Evolutionary conservation across 129 eudicot genomes (phyloP).

Genomic region (Helichrysum umbraculigerum): DNA sequence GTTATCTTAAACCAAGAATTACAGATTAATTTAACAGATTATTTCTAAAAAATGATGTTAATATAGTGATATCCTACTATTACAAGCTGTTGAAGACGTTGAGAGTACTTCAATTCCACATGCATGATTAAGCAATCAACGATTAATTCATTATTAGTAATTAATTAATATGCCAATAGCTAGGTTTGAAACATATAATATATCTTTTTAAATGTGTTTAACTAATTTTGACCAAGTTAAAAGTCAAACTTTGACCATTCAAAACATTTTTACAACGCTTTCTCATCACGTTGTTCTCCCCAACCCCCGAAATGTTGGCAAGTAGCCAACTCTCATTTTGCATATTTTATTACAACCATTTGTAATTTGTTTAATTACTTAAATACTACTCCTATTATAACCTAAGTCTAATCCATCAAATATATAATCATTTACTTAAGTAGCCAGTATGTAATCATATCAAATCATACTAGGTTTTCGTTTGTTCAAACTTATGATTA

Average conservation of each 20-base stretch:
- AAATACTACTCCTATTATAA: too few relatives aligned
- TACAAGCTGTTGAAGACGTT: constrained; percentile 3
- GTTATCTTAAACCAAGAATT: too few relatives aligned
- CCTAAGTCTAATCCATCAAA: too few relatives aligned
- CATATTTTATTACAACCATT: too few relatives aligned
- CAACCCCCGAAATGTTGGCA: constrained; percentile 17
- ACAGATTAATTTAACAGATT: too few relatives aligned
- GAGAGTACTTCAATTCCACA: constrained; percentile 1
- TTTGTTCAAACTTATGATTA: too few relatives aligned
- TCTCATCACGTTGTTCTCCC: constrained; percentile 12
- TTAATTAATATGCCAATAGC: neutral
- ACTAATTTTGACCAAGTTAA: constrained; percentile 12
- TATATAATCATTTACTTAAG: too few relatives aligned
- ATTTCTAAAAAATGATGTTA: too few relatives aligned
- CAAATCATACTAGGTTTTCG: too few relatives aligned
- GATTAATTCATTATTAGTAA: neutral
- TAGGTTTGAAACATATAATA: neutral
- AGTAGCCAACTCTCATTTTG: constrained; percentile 10
- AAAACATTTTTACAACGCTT: constrained; percentile 10
- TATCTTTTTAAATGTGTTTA: neutral
- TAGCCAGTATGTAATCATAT: too few relatives aligned
- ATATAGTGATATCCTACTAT: neutral
- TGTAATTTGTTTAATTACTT: too few relatives aligned
- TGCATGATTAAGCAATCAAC: constrained; percentile 6
- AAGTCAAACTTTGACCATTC: constrained; percentile 4